Evolutionary conservation across 1,139 yeast species (phyloP), one percentile per base, ranked within the genome.

Genomic region (Eremothecium sinecaudum): DNA sequence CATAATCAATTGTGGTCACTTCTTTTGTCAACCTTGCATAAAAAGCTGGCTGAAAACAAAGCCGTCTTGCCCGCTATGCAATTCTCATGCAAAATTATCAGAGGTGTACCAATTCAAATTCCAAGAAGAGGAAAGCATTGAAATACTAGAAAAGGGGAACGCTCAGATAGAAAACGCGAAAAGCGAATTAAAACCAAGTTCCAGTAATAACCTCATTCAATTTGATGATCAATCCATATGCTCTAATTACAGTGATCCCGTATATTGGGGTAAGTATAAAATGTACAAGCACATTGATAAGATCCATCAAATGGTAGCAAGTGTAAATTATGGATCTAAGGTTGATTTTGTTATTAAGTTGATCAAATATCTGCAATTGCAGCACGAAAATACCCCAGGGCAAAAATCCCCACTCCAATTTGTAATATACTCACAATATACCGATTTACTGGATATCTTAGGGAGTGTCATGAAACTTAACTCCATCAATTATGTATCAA

Each of bases 381-480:
- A 66, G 20, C 79, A 79, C 31, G 75, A 80, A 0, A 56, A 63
- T 1, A 84, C 76, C 2, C 34, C 31, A 11, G 29, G 39, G 35
- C 12, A 31, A 31, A 4, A 28, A 24, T 9, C 27, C 31, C 4
- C 30, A 22, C 16, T 58, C 14, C 96, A 87, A 55, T 79, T 87
- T 29, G 79, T 87, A 6, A 62, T 87, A 1, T 87, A 82, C 52
- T 83, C 95, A 21, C 96, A 86, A 55, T 86, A 94, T 87, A 71
- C 75, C 24, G 86, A 76, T 31, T 72, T 86, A 59, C 58, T 90
- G 34, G 69, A 67, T 29, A 67, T 83, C 12, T 56, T 87, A 26
- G 75, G 77, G 0, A 63, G 67, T n/a, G 92, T 95, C 0, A 62
- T 90, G 42, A 64, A 62, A 18, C 65, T 68, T 24, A 76, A 80